These are phyloP conservation scores for Venturia oleaginea DNA, from an alignment of 2,329 filamentous ascomycete genomes.

Conservation along the genomic window DNA sequence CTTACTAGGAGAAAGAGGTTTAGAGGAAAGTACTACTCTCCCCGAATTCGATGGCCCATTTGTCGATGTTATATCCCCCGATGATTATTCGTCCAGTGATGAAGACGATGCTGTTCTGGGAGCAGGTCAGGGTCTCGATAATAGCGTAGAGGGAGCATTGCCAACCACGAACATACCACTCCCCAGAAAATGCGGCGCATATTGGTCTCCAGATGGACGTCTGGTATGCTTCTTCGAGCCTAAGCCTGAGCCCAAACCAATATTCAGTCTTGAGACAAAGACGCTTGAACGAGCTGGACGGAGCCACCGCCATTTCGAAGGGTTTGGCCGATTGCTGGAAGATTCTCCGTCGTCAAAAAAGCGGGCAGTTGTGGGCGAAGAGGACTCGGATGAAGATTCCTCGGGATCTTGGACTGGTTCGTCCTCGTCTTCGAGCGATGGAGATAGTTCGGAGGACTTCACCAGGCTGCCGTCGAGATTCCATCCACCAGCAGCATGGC, in stretches of 20 bases:
- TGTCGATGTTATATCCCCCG: constrained; percentile 24
- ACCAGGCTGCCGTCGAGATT: constrained; percentile 39
- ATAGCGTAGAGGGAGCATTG: constrained; percentile 43
- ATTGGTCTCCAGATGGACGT: constrained; percentile 49
- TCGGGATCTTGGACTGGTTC: constrained; percentile 16
- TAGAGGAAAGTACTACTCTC: constrained; percentile 47
- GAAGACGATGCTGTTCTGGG: constrained; percentile 48
- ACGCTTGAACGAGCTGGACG: constrained; percentile 39
- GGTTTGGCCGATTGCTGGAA: constrained; percentile 44
- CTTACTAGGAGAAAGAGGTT: constrained; percentile 47
- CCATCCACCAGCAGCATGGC: constrained; percentile 43
- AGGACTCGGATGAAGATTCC: constrained; percentile 22
- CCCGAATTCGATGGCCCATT: constrained; percentile 50
- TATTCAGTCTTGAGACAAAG: constrained; percentile 39
- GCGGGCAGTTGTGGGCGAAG: constrained; percentile 20
- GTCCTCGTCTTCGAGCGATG: constrained; percentile 27
- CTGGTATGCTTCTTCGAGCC: constrained; percentile 50
- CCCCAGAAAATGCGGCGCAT: constrained; percentile 48
- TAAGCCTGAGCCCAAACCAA: constrained; percentile 41
- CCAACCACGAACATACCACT: constrained; percentile 52
- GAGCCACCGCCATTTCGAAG: constrained; percentile 50
- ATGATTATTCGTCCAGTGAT: constrained; percentile 75
- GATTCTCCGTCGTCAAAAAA: constrained; percentile 35
- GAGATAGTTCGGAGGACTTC: constrained; percentile 29
- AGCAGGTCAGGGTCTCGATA: constrained; percentile 35